These are phyloP conservation scores for Thymus mandschuricus DNA, from an alignment of 257 asterid genomes.

Conservation along the genomic window DNA sequence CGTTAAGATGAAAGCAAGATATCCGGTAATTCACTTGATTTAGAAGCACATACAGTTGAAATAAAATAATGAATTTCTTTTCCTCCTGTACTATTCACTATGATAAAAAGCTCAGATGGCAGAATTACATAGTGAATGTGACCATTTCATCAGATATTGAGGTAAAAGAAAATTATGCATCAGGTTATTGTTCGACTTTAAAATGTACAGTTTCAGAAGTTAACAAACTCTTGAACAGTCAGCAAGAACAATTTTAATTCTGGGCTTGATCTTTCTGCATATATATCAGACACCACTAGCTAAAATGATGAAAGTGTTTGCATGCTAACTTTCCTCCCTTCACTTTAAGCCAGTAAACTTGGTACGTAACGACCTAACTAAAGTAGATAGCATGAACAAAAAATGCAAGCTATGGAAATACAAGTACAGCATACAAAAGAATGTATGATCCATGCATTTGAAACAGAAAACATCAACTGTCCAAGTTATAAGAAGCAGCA, in stretches of 20 bases:
- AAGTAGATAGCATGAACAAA: slow-evolving; percentile 9
- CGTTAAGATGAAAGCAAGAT: slow-evolving; percentile 31
- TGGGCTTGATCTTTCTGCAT: slow-evolving; percentile 24
- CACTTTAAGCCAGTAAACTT: background rate
- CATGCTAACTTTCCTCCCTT: slow-evolving; percentile 15
- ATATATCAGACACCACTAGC: slow-evolving; percentile 26
- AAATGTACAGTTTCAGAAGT: slow-evolving; percentile 18
- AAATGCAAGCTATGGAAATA: slow-evolving; percentile 4
- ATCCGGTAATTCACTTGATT: slow-evolving; percentile 28
- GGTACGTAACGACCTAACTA: slow-evolving; percentile 5
- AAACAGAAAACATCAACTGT: slow-evolving; percentile 34
- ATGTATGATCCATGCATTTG: slow-evolving; percentile 18
- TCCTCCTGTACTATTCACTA: slow-evolving; percentile 21
- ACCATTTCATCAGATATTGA: slow-evolving; percentile 16
- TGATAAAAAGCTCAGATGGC: slow-evolving; percentile 6
- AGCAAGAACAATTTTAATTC: slow-evolving; percentile 10
- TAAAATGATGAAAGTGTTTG: slow-evolving; percentile 12
- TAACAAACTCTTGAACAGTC: slow-evolving; percentile 7
- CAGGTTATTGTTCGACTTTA: background rate
- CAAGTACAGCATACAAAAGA: slow-evolving; percentile 19
- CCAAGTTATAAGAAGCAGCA: slow-evolving; percentile 35
- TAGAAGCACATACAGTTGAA: slow-evolving; percentile 20
- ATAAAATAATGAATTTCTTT: slow-evolving; percentile 11
- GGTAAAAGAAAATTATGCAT: slow-evolving; percentile 10
- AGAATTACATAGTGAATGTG: slow-evolving; percentile 5